phyloP scores from a whole-genome alignment of 176 grass and related monocot genomes.

The Aegilops speltoides region DNA sequence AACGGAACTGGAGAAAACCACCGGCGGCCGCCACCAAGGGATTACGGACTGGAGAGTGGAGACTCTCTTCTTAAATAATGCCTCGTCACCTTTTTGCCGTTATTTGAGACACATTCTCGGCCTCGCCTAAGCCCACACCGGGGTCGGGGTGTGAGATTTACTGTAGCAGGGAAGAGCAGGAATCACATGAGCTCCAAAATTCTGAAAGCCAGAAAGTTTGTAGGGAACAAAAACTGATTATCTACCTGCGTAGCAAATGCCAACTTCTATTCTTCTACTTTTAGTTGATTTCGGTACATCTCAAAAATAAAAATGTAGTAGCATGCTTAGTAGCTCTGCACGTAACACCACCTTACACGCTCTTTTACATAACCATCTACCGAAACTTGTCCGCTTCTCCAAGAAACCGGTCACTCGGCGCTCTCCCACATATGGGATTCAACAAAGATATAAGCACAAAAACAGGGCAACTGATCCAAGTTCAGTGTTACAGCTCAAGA shows the following conservation, averaged over 20 bases:
- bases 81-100: too few species aligned
- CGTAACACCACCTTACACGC: not conserved
- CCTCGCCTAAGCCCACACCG: not conserved
- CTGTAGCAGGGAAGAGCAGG: too few species aligned
- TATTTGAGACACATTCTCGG: not conserved
- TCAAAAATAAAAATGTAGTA: not conserved
- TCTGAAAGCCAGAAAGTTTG: too few species aligned
- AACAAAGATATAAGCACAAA: not conserved
- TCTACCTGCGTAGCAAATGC: not conserved
- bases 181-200: too few species aligned
- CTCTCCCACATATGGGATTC: not conserved
- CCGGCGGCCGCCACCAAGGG: not conserved
- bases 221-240: too few species aligned
- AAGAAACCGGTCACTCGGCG: too few species aligned
- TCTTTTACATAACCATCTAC: not conserved
- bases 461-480: not conserved
- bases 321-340: not conserved
- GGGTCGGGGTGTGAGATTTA: too few species aligned
- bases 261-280: not conserved
- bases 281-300: not conserved
- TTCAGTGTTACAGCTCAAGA: not conserved
- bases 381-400: too few species aligned
- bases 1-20: not conserved
- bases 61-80: not conserved
- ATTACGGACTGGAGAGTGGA: not conserved